Percentiles rank a stretch among this genome's conserved stretches.
phyloP scores from a whole-genome alignment of 306 rosid species.

The Vachellia collinsii region DNA sequence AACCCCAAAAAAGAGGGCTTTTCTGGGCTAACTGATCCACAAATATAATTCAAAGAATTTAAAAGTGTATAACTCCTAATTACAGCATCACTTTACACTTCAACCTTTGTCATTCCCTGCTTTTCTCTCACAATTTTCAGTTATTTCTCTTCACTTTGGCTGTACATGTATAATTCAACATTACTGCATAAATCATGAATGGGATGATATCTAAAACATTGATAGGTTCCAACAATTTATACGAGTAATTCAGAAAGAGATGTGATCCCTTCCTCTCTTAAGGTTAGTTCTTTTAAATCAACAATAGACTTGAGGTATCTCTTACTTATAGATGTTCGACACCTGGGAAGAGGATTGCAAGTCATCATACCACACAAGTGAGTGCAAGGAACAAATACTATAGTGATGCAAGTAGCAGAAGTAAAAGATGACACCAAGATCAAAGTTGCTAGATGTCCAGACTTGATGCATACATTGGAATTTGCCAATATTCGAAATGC shows the following conservation, averaged over 20 bases:
- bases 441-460: slow-evolving; percentile 30
- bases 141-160: neutral
- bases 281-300: slow-evolving; percentile 10
- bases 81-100: slow-evolving; percentile 7
- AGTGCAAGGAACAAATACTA: neutral
- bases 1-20: neutral
- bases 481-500: slow-evolving; percentile 69
- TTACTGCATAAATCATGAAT: neutral
- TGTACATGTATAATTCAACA: slow-evolving; percentile 6
- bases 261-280: slow-evolving; percentile 5
- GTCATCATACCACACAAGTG: neutral
- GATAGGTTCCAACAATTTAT: slow-evolving; percentile 9
- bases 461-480: slow-evolving; percentile 65
- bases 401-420: neutral
- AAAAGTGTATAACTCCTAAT: slow-evolving; percentile 6
- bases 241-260: slow-evolving; percentile 24
- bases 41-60: neutral
- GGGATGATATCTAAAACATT: slow-evolving; percentile 9
- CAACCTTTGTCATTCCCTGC: slow-evolving; percentile 14
- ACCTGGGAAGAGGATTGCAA: neutral
- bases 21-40: neutral
- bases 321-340: neutral
- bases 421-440: neutral
- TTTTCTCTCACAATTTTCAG: slow-evolving; percentile 26
- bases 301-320: slow-evolving; percentile 7